A percentile compares a stretch with the other conserved stretches of the same genome.
phyloP scores from a whole-genome alignment of 169 alveolate species.

The Eimeria acervulina region DNA sequence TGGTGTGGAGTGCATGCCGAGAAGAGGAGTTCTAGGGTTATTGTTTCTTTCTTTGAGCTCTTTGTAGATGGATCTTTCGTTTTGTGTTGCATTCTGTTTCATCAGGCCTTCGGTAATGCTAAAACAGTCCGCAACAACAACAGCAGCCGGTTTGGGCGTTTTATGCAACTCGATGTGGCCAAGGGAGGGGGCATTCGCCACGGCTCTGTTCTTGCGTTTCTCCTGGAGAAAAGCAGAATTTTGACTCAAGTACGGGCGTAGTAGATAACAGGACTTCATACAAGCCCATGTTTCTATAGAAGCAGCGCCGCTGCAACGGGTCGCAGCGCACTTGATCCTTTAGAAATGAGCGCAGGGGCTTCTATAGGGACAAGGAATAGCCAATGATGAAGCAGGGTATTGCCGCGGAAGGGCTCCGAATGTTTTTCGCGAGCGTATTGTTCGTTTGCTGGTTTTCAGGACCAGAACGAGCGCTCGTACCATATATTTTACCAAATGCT shows the following conservation, averaged over 20 bases:
- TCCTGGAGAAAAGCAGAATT: slow-evolving; percentile 98
- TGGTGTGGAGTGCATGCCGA: not conserved
- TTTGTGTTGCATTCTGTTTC: slow-evolving; percentile 96
- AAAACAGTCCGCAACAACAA: slow-evolving; percentile 99
- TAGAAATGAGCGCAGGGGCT: no score
- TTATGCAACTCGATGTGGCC: slow-evolving; percentile 94
- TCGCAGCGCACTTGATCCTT: no score
- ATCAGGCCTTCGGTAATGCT: slow-evolving; percentile 99
- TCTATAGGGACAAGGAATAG: no score
- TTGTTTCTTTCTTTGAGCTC: not conserved
- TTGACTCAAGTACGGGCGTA: slow-evolving; percentile 90
- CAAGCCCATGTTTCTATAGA: slow-evolving; percentile 66
- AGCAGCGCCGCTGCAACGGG: not conserved
- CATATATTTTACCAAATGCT: slow-evolving; percentile 98
- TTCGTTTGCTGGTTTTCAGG: slow-evolving; percentile 11
- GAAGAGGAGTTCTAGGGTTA: not conserved
- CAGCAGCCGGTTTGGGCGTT: slow-evolving; percentile 98
- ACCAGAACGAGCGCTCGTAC: slow-evolving; percentile 95
- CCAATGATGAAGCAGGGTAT: not conserved
- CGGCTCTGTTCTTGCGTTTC: slow-evolving; percentile 96
- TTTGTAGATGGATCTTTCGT: slow-evolving; percentile 81
- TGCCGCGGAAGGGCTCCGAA: not conserved
- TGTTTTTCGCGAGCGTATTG: not conserved
- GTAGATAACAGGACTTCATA: slow-evolving; percentile 70
- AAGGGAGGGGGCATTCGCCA: slow-evolving; percentile 94